phyloP scores from a whole-genome alignment of 148 eudicot species.

The Polygonum aviculare region DNA sequence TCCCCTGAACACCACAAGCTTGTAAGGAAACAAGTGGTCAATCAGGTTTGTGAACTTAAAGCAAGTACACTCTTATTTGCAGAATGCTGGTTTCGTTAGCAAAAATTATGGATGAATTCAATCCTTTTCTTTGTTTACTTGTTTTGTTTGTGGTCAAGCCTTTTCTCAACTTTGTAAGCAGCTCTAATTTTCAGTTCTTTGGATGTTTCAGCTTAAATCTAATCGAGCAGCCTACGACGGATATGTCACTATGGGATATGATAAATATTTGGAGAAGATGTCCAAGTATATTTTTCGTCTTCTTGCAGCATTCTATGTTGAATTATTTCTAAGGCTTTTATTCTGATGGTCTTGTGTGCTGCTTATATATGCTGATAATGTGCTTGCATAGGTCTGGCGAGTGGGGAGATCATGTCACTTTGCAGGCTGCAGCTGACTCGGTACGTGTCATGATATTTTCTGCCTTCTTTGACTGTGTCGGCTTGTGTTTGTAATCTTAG shows the following conservation, averaged over 20 bases:
- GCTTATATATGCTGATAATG: neutral
- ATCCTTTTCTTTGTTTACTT: neutral
- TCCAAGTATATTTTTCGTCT: constrained; percentile 16
- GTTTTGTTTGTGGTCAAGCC: neutral
- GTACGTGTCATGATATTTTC: constrained; percentile 13
- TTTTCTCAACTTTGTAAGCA: neutral
- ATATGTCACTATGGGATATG: constrained; percentile 88
- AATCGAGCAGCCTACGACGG: constrained; percentile 66
- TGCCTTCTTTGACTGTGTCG: neutral
- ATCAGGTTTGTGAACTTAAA: constrained; percentile 46
- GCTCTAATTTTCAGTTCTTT: neutral
- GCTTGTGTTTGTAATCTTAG: too few species aligned
- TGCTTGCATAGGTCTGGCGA: neutral
- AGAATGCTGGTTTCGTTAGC: neutral
- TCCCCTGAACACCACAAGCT: constrained; percentile 85
- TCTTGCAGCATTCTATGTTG: neutral
- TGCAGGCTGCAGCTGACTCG: constrained; percentile 40
- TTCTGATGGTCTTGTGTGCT: neutral
- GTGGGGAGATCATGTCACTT: constrained; percentile 40
- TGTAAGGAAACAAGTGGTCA: constrained; percentile 77
- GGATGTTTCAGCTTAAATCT: constrained; percentile 53
- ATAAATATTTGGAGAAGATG: constrained; percentile 67
- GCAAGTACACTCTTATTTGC: neutral
- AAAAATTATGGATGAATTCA: neutral
- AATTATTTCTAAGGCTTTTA: neutral